phyloP scores from a whole-genome alignment of 768 basidiomycete genomes.

The Gloeophyllum trabeum region DNA sequence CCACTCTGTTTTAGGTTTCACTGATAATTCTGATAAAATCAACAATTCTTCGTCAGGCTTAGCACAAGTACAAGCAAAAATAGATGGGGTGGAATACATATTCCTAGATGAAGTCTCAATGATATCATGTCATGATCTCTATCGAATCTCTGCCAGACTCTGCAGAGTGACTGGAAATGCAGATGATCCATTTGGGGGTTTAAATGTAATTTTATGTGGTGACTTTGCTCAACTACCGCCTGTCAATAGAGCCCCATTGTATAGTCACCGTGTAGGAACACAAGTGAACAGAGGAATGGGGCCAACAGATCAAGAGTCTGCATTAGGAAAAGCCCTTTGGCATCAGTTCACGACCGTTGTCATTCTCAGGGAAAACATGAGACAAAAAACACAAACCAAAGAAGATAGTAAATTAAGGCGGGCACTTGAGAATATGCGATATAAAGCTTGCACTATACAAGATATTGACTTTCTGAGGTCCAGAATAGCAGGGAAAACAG shows the following conservation, averaged over 20 bases:
- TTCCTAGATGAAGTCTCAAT: conserved; percentile 6
- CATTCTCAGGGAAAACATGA: conserved; percentile 10
- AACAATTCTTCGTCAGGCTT: neutral
- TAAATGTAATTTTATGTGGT: conserved; percentile 5
- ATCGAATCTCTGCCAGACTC: neutral
- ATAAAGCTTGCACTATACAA: conserved; percentile 23
- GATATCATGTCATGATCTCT: conserved; percentile 1
- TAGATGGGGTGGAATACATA: conserved; percentile 1
- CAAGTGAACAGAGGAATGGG: neutral
- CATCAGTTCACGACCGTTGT: conserved; percentile 10
- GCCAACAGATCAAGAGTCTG: conserved; percentile 3
- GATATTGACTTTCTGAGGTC: conserved; percentile 24
- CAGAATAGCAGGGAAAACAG: conserved; percentile 9
- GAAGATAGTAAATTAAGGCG: conserved; percentile 17
- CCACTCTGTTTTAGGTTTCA: conserved; percentile 21
- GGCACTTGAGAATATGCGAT: conserved; percentile 25
- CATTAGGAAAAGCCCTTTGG: conserved; percentile 10
- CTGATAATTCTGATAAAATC: conserved; percentile 2
- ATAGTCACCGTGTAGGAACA: neutral
- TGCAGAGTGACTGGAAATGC: neutral
- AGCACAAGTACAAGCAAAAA: neutral
- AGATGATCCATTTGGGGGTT: conserved; percentile 2
- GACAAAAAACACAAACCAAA: conserved; percentile 6
- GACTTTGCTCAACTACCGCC: conserved; percentile 7
- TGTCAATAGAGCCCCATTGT: neutral